Evolutionary conservation across 2,329 filamentous ascomycete genomes (phyloP).

Genomic region (Paecilomyces formosus): DNA sequence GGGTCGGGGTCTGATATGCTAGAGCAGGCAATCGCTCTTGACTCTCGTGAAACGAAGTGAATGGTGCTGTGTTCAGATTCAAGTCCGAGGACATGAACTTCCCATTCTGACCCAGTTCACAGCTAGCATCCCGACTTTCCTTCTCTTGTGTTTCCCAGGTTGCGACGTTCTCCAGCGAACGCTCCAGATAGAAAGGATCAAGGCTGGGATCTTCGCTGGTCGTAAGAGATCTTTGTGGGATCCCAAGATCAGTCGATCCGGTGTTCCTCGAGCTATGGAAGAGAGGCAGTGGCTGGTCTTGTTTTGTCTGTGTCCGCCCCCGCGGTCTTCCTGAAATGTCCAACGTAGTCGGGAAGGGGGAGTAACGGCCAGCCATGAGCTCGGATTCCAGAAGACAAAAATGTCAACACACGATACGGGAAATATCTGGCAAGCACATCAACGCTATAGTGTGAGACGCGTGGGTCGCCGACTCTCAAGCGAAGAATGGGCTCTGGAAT

Average conservation of each 20-base stretch:
- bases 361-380: conserved; percentile 31
- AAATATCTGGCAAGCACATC: neutral
- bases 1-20: neutral
- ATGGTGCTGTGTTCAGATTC: conserved; percentile 7
- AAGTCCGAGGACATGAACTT: conserved; percentile 23
- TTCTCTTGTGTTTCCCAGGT: conserved; percentile 17
- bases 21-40: neutral
- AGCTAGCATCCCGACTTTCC: conserved; percentile 23
- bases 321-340: conserved; percentile 22
- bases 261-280: neutral
- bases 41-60: neutral
- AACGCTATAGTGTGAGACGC: neutral
- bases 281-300: conserved; percentile 16
- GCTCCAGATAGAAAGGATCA: conserved; percentile 33
- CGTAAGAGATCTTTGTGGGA: conserved; percentile 1
- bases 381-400: conserved; percentile 8
- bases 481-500: neutral
- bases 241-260: conserved; percentile 3
- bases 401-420: neutral
- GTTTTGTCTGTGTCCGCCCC: conserved; percentile 24
- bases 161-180: conserved; percentile 21
- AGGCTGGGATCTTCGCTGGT: conserved; percentile 24
- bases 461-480: neutral
- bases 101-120: conserved; percentile 20
- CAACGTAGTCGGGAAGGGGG: conserved; percentile 24